These are phyloP conservation scores for Pinus albicaulis DNA, from an alignment of 75 land plant genomes.

Conservation along the genomic window DNA sequence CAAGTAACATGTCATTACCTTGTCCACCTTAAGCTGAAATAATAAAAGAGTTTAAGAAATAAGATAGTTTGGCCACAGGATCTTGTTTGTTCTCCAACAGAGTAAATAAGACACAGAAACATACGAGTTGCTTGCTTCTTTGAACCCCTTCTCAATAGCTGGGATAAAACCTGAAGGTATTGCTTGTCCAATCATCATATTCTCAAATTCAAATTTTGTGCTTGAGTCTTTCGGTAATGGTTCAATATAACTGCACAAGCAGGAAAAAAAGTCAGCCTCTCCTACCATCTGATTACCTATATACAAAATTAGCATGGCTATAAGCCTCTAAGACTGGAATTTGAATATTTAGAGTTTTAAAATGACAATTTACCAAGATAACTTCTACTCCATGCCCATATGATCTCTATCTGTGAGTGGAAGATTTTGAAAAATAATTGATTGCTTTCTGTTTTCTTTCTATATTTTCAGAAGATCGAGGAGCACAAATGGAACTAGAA, in stretches of 20 bases:
- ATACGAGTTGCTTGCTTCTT: constrained; percentile 95
- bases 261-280: neutral
- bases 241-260: constrained; percentile 72
- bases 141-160: constrained; percentile 97
- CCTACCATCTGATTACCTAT: too few species aligned
- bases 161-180: constrained; percentile 87
- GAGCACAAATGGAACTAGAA: too few species aligned
- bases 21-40: constrained; percentile 4
- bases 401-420: too few species aligned
- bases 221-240: constrained; percentile 78
- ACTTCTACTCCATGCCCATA: too few species aligned
- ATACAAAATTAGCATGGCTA: too few species aligned
- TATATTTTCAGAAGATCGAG: too few species aligned
- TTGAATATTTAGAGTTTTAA: too few species aligned
- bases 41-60: neutral
- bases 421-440: too few species aligned
- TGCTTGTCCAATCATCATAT: constrained; percentile 88
- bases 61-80: neutral
- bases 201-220: constrained; percentile 94
- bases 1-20: constrained; percentile 15
- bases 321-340: too few species aligned
- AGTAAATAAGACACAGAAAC: constrained; percentile 13
- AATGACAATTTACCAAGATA: too few species aligned
- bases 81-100: neutral
- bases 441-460: too few species aligned